These are phyloP conservation scores for Solanum sejunctum DNA, from an alignment of 257 asterid species.

Conservation along the genomic window DNA sequence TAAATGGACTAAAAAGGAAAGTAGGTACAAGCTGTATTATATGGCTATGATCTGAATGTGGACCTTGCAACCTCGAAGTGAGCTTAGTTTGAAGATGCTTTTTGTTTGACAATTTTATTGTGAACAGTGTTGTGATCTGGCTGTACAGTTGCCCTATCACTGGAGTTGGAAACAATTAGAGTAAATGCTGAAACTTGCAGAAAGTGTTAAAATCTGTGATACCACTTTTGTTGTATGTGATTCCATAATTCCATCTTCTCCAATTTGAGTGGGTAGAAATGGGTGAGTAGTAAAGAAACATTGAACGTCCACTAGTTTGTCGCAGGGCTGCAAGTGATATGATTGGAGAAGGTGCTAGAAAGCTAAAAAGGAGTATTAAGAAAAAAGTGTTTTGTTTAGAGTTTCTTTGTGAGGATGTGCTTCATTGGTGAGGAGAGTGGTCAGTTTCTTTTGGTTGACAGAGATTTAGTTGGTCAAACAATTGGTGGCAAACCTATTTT, in stretches of 20 bases:
- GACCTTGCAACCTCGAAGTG: too few species aligned
- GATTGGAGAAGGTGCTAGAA: background rate
- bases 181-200: background rate
- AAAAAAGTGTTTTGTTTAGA: background rate
- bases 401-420: background rate
- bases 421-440: background rate
- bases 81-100: background rate
- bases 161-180: background rate
- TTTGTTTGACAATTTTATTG: background rate
- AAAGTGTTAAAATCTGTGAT: background rate
- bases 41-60: too few species aligned
- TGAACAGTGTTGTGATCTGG: background rate
- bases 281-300: background rate
- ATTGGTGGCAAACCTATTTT: background rate
- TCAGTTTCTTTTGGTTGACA: background rate
- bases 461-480: background rate
- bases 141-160: background rate
- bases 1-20: too few species aligned
- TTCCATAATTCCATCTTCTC: background rate
- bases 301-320: background rate
- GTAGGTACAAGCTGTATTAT: too few species aligned
- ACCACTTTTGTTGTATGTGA: background rate
- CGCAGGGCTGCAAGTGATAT: background rate
- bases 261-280: background rate
- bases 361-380: background rate